Conservation (phyloP, 805 yeast genomes). For the Hanseniaspora lindneri region DNA sequence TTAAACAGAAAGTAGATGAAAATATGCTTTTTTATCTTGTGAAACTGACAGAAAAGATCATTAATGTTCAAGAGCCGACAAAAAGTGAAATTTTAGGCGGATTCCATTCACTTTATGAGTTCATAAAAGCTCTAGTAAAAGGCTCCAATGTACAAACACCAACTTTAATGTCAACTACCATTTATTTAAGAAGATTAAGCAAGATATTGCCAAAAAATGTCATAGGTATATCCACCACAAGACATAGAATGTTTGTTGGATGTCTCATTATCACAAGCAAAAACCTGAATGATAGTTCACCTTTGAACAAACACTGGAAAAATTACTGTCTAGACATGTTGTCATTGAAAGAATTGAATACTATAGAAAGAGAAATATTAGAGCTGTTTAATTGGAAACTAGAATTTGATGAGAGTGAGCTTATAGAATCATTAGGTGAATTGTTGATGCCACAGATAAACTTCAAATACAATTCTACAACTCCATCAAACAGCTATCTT, state of each 20-base stretch:
- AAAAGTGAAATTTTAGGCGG: conserved; percentile 18
- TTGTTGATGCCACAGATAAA: conserved; percentile 44
- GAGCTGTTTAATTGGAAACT: conserved; percentile 78
- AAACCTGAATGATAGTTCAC: conserved; percentile 83
- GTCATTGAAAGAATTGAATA: conserved; percentile 65
- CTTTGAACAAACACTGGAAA: conserved; percentile 94
- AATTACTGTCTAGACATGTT: conserved; percentile 80
- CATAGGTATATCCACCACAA: conserved; percentile 81
- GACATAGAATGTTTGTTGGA: conserved; percentile 86
- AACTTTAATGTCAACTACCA: conserved; percentile 84
- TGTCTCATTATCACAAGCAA: conserved; percentile 86
- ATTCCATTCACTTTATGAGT: conserved; percentile 41
- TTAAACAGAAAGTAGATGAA: conserved; percentile 22
- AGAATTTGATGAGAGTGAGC: conserved; percentile 55
- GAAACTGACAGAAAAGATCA: conserved; percentile 24
- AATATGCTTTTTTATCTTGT: conserved; percentile 27
- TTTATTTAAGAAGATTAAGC: conserved; percentile 68
- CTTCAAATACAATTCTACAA: conserved; percentile 15
- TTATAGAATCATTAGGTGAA: conserved; percentile 56
- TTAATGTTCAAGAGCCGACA: conserved; percentile 20
- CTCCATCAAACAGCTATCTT: conserved; percentile 18
- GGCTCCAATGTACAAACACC: conserved; percentile 90
- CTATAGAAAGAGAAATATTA: conserved; percentile 81
- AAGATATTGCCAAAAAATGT: conserved; percentile 74
- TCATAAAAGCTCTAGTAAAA: conserved; percentile 60